Evolutionary conservation across 257 asterid genomes (phyloP), one percentile per base, ranked within the genome.

Genomic region (Apocynum venetum): DNA sequence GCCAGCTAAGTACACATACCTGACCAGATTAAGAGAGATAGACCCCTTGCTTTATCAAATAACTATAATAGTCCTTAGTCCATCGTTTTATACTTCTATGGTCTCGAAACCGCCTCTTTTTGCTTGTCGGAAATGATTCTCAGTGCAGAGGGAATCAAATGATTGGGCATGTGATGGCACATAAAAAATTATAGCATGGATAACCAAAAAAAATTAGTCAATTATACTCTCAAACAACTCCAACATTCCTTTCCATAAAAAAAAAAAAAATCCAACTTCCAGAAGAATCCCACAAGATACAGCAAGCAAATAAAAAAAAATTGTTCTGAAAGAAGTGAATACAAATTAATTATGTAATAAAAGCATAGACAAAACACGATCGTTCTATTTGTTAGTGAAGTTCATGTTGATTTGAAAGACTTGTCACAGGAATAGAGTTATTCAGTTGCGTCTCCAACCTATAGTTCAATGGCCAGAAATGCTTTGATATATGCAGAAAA

Each of bases 71-170:
- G 53, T 20, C 56, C 38, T 76, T 64, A 48, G 14, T 47, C 19
- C 46, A 38, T 31, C 12, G 13, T 48, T 6, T 76, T 64, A 8
- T 31, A 41, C 41, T 56, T 55, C 44, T 35, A 15, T 25, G 57
- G 48, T 25, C 60, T 8, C 72, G n/a, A 38, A n/a, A 15, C 52
- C 19, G 49, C 72, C n/a, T 3, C 7, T 43, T 47, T 65, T 43
- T 6, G 46, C 40, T 47, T 73, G 77, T 25, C 47, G 56, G 71
- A 53, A 41, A 65, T 31, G 47, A 64, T 53, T 44, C 60, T 40
- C 9, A 49, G 35, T 65, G 6, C 6, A 12, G 55, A 66, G 13
- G 76, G 82, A 74, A 79, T 79, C 75, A 73, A 73, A 79, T 79
- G 79, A 73, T 73, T 79, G 48, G 74, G 71, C 82, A 73, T 79